Evolutionary conservation across 108 stramenopile species (phyloP), one percentile per base, ranked within the genome.

Genomic region (Nannochloropsis gaditana): DNA sequence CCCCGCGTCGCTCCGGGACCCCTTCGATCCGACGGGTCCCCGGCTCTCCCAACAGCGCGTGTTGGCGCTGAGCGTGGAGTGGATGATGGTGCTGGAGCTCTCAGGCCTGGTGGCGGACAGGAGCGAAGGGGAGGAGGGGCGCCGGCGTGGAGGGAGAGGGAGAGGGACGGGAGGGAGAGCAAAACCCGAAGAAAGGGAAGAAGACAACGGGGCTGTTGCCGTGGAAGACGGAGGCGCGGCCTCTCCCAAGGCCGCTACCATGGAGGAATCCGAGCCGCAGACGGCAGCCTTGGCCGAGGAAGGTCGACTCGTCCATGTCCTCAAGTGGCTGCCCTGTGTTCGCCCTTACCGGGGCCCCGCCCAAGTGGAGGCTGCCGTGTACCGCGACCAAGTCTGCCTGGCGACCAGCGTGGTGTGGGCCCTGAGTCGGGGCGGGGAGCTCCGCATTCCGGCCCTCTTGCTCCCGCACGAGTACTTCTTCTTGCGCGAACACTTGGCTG

Each of bases 401-500:
- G 59, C 59, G 15, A 73, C 59, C 19, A 73, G 59, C 8, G 59
- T 73, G 59, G 59, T 73, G 59, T 15, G 59, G 4, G 59, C 59
- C n/a, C 2, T 73, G 59, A 73, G 59, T 73, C 15, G 59, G 59
- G 59, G 59, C 2, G 59, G 59, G 59, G 59, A 73, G 59, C 59
- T 73, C 19, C 59, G 59, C 19, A 73, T 73, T n/a, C 59, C 59
- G 59, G 59, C 59, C 19, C n/a, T 73, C 19, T n/a, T 73, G 19
- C n/a, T 73, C 4, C 59, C 59, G 59, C 59, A 73, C n/a, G 59
- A 73, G 59, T 73, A 73, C 59, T 73, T 73, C 59, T 73, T 73
- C n/a, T 73, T 73, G 59, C 15, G 59, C 19, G 59, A 73, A n/a
- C 59, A 73, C 59, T 73, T 73, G 59, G 59, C 59, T 4, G 59